Base-by-base conservation (phyloP, 257 asterid species). In the Fraxinus americana region DNA sequence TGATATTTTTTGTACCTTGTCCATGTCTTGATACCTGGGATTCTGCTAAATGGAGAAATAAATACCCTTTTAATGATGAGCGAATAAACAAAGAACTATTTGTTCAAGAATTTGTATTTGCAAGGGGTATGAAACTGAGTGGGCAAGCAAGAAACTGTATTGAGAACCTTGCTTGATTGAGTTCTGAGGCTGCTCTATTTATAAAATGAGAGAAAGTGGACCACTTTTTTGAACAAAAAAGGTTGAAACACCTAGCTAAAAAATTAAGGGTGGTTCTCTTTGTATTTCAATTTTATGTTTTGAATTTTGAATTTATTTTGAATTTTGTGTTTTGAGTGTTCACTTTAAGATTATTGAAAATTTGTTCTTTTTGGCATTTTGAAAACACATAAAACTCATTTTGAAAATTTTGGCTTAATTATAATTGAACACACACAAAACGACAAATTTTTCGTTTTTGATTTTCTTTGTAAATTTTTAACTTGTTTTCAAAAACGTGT, bases 1-100 rank as follows among this genome's bases (percentile, higher is more conserved):
- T 12, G 89, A 80, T 69, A 92, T 67, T 69, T 89, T 85, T 16
- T 25, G 70, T 68, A 92, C 83, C 83, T 89, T 90, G 59, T 92
- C 97, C 94, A 90, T 89, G 36, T 48, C 9, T 13, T 10, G 1
- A 63, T 9, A 63, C 69, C 36, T 63, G 2, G 36, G 17, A 27
- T 32, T 61, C 69, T 63, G 9, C 36, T 25, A 4, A 63, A 27
- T 27, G 17, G 36, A 63, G 17, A 63, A 27, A 27, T 8, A 63
- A 63, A 25, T 1, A 23, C 69, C 2, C 36, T 25, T 59, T 12
- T 63, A 25, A 25, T 63, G 69, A 63, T 63, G 34, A 61, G 68
- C n/a, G 27, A 17, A 57, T 57, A n/a, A 7, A n/a, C 66, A n/a
- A 57, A 27, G 69, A 63, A 27, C 12, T 25, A 63, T 63, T 63